Evolutionary conservation across 441 rosid genomes (phyloP).

Genomic region (Populus hybrid): DNA sequence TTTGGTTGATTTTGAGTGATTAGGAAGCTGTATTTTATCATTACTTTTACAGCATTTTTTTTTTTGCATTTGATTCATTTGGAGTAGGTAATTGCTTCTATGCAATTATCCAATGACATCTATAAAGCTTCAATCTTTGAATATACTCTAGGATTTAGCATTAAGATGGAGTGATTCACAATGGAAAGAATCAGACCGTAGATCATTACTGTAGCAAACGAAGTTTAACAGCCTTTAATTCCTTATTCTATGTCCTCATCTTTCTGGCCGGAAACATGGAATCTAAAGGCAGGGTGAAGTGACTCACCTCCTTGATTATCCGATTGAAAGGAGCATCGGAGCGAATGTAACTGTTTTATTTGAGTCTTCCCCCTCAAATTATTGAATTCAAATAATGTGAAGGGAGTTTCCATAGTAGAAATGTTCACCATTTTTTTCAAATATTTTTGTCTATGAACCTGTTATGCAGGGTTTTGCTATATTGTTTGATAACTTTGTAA

Average conservation of each 20-base stretch:
- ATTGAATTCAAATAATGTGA: neutral
- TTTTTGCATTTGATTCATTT: neutral
- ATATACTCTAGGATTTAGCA: neutral
- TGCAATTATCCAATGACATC: neutral
- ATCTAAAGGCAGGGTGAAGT: neutral
- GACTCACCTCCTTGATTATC: neutral
- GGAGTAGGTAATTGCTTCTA: neutral
- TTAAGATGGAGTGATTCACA: neutral
- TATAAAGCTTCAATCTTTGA: neutral
- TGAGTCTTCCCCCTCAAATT: neutral
- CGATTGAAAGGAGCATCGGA: neutral
- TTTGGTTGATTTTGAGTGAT: neutral
- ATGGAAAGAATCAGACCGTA: neutral
- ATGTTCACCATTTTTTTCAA: neutral
- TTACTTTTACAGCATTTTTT: too few relatives aligned
- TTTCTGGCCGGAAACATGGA: neutral
- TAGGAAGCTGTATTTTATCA: neutral
- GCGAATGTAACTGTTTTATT: neutral
- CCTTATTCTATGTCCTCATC: neutral
- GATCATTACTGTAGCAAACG: neutral
- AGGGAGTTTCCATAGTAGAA: neutral
- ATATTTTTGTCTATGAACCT: neutral
- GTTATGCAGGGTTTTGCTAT: neutral
- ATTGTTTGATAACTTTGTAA: neutral
- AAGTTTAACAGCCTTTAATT: neutral